Evolutionary conservation across 2,329 filamentous ascomycete species (phyloP), one percentile per base, ranked within the genome.

Genomic region (Epichloe sylvatica): DNA sequence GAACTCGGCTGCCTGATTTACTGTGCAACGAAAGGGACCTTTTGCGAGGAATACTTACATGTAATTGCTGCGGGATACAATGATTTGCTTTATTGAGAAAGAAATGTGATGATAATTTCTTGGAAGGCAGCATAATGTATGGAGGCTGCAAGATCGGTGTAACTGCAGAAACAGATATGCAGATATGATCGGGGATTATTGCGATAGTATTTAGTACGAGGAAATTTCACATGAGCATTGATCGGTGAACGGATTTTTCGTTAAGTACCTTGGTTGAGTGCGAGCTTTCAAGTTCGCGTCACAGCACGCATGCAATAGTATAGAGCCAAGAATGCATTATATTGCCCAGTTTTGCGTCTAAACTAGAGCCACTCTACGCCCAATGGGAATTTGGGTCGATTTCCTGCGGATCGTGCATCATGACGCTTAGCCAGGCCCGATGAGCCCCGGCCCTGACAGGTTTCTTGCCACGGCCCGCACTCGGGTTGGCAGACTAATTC

Each of bases 51-150:
- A 48, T 52, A 45, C 52, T 54, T 59, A 50, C 59, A 55, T 55
- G 45, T 53, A 56, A 53, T 56, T 62, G 57, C 57, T 60, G 54
- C 57, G 57, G 56, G 58, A 33, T 23, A 39, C 15, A 50, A 53
- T 51, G 44, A 60, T 61, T 61, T 61, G 60, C 59, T 59, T 39
- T 55, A 51, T 58, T 59, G 11, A 36, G 12, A 12, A n/a, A 30
- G 25, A 50, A 36, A 48, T 56, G 60, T 65, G 54, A 60, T 52
- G 54, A 36, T 54, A 52, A 53, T 63, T 64, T 57, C 65, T 64
- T 64, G 61, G 60, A 55, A 57, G 61, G 58, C 45, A 59, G 59
- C 56, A 56, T 63, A 62, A 61, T 62, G 43, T 50, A 54, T 55
- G 57, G 58, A 54, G 50, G 57, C 54, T 60, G 61, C 57, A 54